Evolutionary conservation across 1,284 basidiomycete genomes (phyloP).

Genomic region (Cutaneotrichosporon sp.): DNA sequence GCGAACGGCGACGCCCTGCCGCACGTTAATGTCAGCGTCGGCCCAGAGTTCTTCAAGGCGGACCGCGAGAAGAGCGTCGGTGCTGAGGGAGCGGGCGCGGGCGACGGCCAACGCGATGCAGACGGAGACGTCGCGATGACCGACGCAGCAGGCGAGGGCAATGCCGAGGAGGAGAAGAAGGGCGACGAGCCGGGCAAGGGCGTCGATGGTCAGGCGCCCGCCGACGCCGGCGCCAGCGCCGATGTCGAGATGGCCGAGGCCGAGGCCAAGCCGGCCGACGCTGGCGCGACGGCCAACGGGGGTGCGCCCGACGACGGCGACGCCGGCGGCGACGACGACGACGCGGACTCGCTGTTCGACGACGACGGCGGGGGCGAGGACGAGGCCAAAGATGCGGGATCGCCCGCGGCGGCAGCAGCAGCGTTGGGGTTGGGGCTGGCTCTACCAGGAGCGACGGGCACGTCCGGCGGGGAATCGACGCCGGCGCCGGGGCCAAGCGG

Average conservation of each 20-base stretch:
- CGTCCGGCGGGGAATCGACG: slow-evolving; percentile 3
- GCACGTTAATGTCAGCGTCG: slow-evolving; percentile 25
- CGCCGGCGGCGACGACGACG: slow-evolving; percentile 13
- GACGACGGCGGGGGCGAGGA: slow-evolving; percentile 39
- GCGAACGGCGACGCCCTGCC: slow-evolving; percentile 17
- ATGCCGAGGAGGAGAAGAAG: not conserved
- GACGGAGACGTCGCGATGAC: not conserved
- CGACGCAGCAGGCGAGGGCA: not conserved
- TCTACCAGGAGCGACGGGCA: slow-evolving; percentile 4
- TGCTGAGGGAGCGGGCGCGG: not conserved
- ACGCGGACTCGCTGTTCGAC: slow-evolving; percentile 37
- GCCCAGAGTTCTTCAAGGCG: slow-evolving; percentile 33
- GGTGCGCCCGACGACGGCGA: slow-evolving; percentile 10
- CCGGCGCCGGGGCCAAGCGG: slow-evolving; percentile 6
- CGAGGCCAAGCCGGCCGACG: slow-evolving; percentile 3
- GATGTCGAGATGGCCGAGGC: slow-evolving; percentile 2
- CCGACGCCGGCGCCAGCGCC: slow-evolving; percentile 1
- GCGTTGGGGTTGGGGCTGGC: slow-evolving; percentile 2
- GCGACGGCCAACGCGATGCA: not conserved
- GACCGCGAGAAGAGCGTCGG: slow-evolving; percentile 6
- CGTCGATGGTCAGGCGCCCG: no score
- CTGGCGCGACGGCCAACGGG: slow-evolving; percentile 10
- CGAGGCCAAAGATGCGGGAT: slow-evolving; percentile 19
- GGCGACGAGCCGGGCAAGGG: slow-evolving; percentile 3
- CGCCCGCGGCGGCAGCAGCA: not conserved